Evolutionary conservation across 2,329 filamentous ascomycete genomes (phyloP), one percentile per base, ranked within the genome.

Genomic region (Cladosporium sp.): DNA sequence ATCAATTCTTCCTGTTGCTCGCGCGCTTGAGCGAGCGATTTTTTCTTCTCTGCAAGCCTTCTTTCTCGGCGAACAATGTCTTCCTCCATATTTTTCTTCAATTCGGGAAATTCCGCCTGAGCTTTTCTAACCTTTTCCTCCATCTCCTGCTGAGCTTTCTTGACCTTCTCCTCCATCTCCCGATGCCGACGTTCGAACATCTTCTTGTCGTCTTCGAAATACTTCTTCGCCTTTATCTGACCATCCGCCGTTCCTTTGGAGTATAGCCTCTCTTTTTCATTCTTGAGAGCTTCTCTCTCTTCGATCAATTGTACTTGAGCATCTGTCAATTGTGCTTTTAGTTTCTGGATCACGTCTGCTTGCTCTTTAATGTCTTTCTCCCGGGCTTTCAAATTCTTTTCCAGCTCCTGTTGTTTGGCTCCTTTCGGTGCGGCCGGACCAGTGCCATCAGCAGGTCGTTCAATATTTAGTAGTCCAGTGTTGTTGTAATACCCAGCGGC

Each of bases 341-440:
- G 30, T 30, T 30, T 21, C 10, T 30, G 10, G 21, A 65, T 59
- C 47, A 28, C 18, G 10, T 26, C 32, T 57, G 30, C 18, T 52
- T 38, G 28, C 15, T 32, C 21, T 1, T 26, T 21, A 10, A 65
- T 12, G 8, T 65, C 52, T 44, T 44, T 30, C 41, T 47, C 41
- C 10, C 41, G 41, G 41, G 41, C 41, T 47, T 47, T 47, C 41
- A 47, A 21, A 21, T 24, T 21, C n/a, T 8, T 47, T 30, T 65
- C 64, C 44, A 60, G n/a, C 32, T 60, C 32, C 26, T 60, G 32
- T 41, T 60, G 58, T 38, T 59, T 65, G 24, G 32, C 24, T 12
- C 36, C 51, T 47, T 47, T 64, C 36, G 51, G 15, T 32, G 36
- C 49, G 30, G 34, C n/a, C 18, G 61, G 4, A 24, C 34, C 14